Conservation (phyloP, 2,329 filamentous ascomycete species). For the Fusarium illudens region DNA sequence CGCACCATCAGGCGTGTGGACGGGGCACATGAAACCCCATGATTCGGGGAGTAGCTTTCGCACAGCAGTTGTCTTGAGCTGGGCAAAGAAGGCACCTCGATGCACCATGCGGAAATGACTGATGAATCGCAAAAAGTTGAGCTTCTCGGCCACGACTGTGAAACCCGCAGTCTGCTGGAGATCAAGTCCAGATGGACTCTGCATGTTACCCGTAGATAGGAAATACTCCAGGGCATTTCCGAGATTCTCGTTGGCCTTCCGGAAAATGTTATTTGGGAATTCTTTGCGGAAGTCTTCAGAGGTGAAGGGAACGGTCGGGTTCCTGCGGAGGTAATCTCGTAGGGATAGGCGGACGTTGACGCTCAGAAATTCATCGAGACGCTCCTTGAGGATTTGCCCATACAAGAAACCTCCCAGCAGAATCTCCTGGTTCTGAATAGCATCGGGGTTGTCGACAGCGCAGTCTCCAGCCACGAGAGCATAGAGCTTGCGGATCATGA, state of each 20-base stretch:
- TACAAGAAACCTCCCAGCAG: conserved; percentile 93
- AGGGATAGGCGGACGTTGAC: conserved; percentile 60
- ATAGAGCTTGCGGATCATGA: conserved; percentile 97
- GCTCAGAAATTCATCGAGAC: conserved; percentile 85
- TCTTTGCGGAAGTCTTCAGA: conserved; percentile 81
- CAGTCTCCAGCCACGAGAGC: conserved; percentile 92
- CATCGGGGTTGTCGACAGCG: conserved; percentile 93
- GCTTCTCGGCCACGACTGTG: conserved; percentile 96
- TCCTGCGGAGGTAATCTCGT: conserved; percentile 64
- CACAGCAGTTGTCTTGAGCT: conserved; percentile 96
- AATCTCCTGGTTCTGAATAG: conserved; percentile 95
- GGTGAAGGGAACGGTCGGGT: conserved; percentile 74
- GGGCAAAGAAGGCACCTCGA: conserved; percentile 97
- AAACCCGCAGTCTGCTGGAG: conserved; percentile 94
- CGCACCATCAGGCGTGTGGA: conserved; percentile 95
- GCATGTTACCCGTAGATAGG: conserved; percentile 91
- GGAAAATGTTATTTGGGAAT: conserved; percentile 80
- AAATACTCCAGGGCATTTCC: conserved; percentile 93
- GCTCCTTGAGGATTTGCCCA: conserved; percentile 94
- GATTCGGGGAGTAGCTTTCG: conserved; percentile 95
- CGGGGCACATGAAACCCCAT: conserved; percentile 97
- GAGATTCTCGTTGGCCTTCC: conserved; percentile 86
- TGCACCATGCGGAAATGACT: conserved; percentile 99
- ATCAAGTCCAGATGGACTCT: conserved; percentile 91
- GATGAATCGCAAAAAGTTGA: conserved; percentile 98